Percentiles rank a stretch among this genome's conserved stretches.
phyloP scores from a whole-genome alignment of 2,329 filamentous ascomycete species.

The Diplodia corticola region DNA sequence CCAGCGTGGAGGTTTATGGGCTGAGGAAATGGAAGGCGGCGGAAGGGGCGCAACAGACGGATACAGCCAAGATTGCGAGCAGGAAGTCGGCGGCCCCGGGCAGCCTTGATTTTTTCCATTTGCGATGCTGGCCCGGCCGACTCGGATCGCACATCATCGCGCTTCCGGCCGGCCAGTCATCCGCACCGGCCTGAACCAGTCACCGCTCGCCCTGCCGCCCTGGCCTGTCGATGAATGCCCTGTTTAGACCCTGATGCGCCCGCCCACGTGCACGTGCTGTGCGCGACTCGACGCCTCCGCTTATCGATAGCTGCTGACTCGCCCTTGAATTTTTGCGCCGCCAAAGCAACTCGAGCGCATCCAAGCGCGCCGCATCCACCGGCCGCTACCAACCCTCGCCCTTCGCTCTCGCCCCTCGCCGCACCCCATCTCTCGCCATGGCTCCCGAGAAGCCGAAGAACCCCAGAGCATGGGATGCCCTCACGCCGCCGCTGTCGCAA shows the following conservation, averaged over 20 bases:
- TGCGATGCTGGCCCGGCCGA: neutral
- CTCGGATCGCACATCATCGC: constrained; percentile 16
- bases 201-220: neutral
- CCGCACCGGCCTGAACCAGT: neutral
- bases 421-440: constrained; percentile 28
- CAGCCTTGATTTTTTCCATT: constrained; percentile 11
- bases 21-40: neutral
- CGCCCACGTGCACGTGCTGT: constrained; percentile 1
- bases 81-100: constrained; percentile 17
- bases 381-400: neutral
- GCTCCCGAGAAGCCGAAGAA: constrained; percentile 36
- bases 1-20: constrained; percentile 15
- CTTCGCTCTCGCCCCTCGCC: no score
- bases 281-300: neutral
- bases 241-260: constrained; percentile 2
- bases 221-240: neutral
- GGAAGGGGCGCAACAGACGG: neutral
- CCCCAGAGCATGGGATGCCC: constrained; percentile 60
- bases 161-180: constrained; percentile 13
- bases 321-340: constrained; percentile 16
- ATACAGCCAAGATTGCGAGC: constrained; percentile 13
- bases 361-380: neutral
- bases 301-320: constrained; percentile 18
- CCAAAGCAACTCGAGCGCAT: neutral
- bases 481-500: constrained; percentile 70